phyloP scores from a whole-genome alignment of 345 rosid species.

The Gossypium herbaceum region DNA sequence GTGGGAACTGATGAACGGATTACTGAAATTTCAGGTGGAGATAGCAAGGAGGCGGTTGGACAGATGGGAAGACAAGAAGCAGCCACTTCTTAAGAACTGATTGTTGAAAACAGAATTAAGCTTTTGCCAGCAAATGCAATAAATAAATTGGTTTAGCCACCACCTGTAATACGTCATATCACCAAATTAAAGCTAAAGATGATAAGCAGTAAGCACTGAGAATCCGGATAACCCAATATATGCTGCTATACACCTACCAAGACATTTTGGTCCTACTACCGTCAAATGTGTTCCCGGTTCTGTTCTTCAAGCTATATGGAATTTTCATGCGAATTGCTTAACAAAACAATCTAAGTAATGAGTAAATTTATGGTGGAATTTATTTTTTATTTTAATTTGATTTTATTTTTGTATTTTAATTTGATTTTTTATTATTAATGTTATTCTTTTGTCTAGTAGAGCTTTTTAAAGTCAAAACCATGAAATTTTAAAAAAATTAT shows the following conservation, averaged over 20 bases:
- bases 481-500: too few species aligned
- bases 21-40: conserved; percentile 48
- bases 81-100: conserved; percentile 20
- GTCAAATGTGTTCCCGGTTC: not conserved
- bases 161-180: not conserved
- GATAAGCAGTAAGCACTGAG: not conserved
- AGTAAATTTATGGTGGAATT: too few species aligned
- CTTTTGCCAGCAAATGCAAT: not conserved
- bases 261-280: not conserved
- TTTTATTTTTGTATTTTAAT: too few species aligned
- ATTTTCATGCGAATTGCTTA: not conserved
- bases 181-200: not conserved
- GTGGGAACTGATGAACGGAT: not conserved
- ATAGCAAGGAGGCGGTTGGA: conserved; percentile 50
- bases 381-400: too few species aligned
- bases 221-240: not conserved
- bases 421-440: too few species aligned
- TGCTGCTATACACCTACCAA: not conserved
- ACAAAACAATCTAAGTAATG: too few species aligned
- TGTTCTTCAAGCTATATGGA: not conserved
- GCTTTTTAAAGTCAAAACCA: too few species aligned
- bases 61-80: conserved; percentile 60
- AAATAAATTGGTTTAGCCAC: not conserved
- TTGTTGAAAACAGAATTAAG: not conserved
- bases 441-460: too few species aligned